Conservation (phyloP, 305 asterid genomes). For the Rubia tinctorum region DNA sequence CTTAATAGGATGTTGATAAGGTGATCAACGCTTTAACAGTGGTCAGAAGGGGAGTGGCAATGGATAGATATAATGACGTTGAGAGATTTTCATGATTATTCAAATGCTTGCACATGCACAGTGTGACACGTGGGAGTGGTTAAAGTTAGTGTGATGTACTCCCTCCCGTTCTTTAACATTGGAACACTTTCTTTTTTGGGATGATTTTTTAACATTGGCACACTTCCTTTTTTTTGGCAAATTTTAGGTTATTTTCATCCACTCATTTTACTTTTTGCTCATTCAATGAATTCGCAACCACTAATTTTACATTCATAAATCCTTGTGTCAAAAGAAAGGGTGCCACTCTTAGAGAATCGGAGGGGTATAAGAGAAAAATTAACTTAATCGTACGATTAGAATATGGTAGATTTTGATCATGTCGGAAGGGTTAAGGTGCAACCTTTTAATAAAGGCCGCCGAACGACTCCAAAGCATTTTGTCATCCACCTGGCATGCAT, state of each 20-base stretch:
- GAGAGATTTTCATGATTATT: neutral
- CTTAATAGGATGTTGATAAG: neutral
- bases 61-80: neutral
- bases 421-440: constrained; percentile 11
- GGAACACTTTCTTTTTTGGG: too few species aligned
- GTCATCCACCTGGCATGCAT: constrained; percentile 28
- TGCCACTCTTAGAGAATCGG: too few species aligned
- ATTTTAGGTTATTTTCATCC: too few species aligned
- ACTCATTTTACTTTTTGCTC: too few species aligned
- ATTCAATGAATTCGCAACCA: too few species aligned
- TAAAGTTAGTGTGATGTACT: neutral
- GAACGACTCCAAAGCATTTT: neutral
- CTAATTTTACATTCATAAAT: too few species aligned
- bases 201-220: too few species aligned
- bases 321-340: too few species aligned
- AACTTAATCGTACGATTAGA: constrained; percentile 1
- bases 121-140: neutral
- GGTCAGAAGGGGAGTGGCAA: neutral
- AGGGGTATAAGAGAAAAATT: neutral
- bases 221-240: too few species aligned
- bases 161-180: too few species aligned
- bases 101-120: neutral
- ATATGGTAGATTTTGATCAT: neutral
- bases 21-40: constrained; percentile 1
- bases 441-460: neutral